Conservation (phyloP, 129 eudicot species). For the Oenanthe sinensis region DNA sequence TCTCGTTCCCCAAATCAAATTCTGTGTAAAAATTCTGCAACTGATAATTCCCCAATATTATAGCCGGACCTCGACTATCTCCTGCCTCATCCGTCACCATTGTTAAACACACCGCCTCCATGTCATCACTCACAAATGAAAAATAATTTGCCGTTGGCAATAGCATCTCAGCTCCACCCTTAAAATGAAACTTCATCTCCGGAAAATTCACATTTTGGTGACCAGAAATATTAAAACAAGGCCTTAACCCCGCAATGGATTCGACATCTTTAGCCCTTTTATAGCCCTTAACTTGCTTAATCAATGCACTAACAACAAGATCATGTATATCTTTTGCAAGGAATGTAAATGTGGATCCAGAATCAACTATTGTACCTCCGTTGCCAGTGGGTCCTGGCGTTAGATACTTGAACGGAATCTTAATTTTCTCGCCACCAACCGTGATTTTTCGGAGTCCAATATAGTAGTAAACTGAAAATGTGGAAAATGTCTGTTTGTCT, state of each 20-base stretch:
- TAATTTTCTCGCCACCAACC: slow-evolving; percentile 28
- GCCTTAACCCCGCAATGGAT: slow-evolving; percentile 28
- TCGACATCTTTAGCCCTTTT: slow-evolving; percentile 25
- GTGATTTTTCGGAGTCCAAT: slow-evolving; percentile 25
- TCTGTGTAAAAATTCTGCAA: slow-evolving; percentile 49
- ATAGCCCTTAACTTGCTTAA: slow-evolving; percentile 22
- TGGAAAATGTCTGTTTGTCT: slow-evolving; percentile 5
- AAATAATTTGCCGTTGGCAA: slow-evolving; percentile 42
- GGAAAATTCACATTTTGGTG: slow-evolving; percentile 23
- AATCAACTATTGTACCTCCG: slow-evolving; percentile 52
- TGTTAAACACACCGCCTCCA: slow-evolving; percentile 31
- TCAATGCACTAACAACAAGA: slow-evolving; percentile 14
- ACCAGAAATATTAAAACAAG: slow-evolving; percentile 41
- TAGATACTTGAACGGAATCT: slow-evolving; percentile 23
- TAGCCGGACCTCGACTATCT: slow-evolving; percentile 28
- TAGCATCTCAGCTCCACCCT: slow-evolving; percentile 46
- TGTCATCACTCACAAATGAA: slow-evolving; percentile 6
- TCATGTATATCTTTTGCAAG: slow-evolving; percentile 17
- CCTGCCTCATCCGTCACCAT: slow-evolving; percentile 28
- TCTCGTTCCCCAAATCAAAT: slow-evolving; percentile 46
- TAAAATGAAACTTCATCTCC: slow-evolving; percentile 34
- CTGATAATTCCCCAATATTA: slow-evolving; percentile 42
- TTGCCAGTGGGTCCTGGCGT: slow-evolving; percentile 21
- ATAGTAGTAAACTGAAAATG: slow-evolving; percentile 36
- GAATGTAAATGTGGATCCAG: slow-evolving; percentile 42